Evolutionary conservation across 2,329 filamentous ascomycete genomes (phyloP).

Genomic region (Arthrobotrys sinensis): DNA sequence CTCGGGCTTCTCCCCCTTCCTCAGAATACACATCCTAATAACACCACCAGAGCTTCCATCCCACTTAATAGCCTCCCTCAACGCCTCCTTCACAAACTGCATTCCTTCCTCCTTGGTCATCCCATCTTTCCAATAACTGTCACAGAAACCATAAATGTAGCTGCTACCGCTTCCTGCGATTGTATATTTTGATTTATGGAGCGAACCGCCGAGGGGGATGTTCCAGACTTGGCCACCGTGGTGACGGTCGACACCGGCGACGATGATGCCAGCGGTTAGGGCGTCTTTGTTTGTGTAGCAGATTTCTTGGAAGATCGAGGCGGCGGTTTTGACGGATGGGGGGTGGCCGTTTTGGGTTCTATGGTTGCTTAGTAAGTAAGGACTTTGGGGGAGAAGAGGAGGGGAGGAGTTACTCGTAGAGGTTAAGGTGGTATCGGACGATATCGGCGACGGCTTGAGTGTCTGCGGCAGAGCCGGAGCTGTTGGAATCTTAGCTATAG

Average conservation of each 20-base stretch:
- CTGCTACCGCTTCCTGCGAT: conserved; percentile 98
- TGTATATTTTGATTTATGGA: conserved; percentile 96
- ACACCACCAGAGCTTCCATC: conserved; percentile 98
- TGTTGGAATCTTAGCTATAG: conserved; percentile 8
- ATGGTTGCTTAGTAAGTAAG: not conserved
- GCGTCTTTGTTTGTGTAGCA: conserved; percentile 98
- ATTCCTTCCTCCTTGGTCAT: conserved; percentile 95
- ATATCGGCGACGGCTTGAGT: conserved; percentile 98
- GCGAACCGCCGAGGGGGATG: conserved; percentile 93
- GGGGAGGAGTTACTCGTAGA: conserved; percentile 74
- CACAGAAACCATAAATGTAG: conserved; percentile 99
- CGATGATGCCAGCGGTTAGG: conserved; percentile 90
- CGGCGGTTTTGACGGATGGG: conserved; percentile 94
- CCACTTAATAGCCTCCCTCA: conserved; percentile 98
- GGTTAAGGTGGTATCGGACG: conserved; percentile 93
- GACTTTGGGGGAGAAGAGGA: not conserved
- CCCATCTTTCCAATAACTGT: conserved; percentile 92
- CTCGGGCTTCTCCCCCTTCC: conserved; percentile 83
- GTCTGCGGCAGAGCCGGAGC: conserved; percentile 93
- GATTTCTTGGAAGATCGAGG: conserved; percentile 96
- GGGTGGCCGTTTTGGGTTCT: conserved; percentile 89
- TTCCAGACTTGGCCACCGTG: conserved; percentile 98
- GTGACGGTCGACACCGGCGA: conserved; percentile 96
- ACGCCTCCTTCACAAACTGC: conserved; percentile 89
- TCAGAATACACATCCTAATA: conserved; percentile 97